Conservation (phyloP, 768 basidiomycete genomes). For the Tricholoma sp. region DNA sequence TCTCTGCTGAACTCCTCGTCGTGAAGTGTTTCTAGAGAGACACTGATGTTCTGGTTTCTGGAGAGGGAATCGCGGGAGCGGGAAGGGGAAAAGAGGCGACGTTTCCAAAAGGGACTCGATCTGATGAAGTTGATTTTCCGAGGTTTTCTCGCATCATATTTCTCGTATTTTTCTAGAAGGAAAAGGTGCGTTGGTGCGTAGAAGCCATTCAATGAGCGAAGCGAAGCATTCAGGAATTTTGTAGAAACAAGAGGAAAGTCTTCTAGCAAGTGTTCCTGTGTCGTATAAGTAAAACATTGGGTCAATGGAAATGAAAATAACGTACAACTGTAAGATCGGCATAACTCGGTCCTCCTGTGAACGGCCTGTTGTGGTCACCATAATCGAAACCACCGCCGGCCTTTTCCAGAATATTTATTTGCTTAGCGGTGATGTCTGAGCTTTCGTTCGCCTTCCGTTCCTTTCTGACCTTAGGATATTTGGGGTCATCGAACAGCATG, state of each 20-base stretch:
- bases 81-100: not conserved
- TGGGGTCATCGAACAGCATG: not conserved
- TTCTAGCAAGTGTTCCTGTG: conserved; percentile 43
- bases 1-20: conserved; percentile 42
- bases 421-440: not conserved
- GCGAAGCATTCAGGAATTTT: conserved; percentile 40
- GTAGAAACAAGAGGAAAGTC: conserved; percentile 57
- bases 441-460: not conserved
- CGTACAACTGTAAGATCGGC: conserved; percentile 42
- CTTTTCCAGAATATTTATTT: not conserved
- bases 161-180: conserved; percentile 33
- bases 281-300: not conserved
- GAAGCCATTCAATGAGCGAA: conserved; percentile 33
- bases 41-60: not conserved
- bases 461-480: not conserved
- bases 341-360: conserved; percentile 39
- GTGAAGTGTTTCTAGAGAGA: conserved; percentile 15
- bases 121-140: not conserved
- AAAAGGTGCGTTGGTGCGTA: conserved; percentile 62
- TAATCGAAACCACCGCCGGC: conserved; percentile 37
- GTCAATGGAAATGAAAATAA: conserved; percentile 9
- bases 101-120: not conserved
- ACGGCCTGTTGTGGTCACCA: conserved; percentile 36
- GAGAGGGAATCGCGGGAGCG: not conserved
- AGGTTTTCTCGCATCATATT: conserved; percentile 10